These are phyloP conservation scores for Scenedesmus sp. DNA, from an alignment of 163 green algal genomes.

Conservation along the genomic window DNA sequence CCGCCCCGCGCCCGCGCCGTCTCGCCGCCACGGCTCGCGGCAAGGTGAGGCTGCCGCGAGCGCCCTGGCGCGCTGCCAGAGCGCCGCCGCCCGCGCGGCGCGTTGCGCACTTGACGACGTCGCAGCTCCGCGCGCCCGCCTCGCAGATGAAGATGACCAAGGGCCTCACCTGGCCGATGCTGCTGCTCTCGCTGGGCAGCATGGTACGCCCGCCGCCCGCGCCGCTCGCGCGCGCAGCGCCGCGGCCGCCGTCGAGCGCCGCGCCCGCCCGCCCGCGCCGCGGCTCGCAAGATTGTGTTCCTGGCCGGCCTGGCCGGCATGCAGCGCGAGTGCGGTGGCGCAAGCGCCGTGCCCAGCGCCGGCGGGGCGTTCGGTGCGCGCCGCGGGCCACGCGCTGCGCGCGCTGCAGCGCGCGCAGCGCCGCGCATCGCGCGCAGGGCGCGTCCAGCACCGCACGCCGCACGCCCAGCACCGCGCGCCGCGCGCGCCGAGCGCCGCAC, in stretches of 20 bases:
- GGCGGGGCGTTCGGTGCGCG: constrained; percentile 17
- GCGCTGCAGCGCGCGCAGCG: no score
- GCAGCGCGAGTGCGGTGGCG: constrained; percentile 14
- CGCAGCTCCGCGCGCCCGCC: no score
- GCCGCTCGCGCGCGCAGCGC: not conserved
- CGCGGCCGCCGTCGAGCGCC: not conserved
- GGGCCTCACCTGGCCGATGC: constrained; percentile 43
- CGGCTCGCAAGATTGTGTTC: constrained; percentile 23
- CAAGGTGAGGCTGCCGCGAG: no score
- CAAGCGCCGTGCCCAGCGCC: not conserved
- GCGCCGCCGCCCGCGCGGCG: no score
- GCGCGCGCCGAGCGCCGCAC: no score
- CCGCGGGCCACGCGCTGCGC: no score
- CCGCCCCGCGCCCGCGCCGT: no score
- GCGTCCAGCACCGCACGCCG: not conserved
- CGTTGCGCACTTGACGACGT: no score
- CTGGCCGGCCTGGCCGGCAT: constrained; percentile 26
- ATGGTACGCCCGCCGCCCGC: not conserved
- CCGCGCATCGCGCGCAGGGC: not conserved
- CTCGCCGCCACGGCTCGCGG: no score
- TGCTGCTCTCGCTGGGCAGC: constrained; percentile 19
- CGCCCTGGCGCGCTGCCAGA: no score
- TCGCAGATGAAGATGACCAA: constrained; percentile 42
- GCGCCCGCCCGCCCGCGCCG: not conserved
- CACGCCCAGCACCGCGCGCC: no score